Conservation (phyloP, 2,329 filamentous ascomycete genomes). For the Capronia coronata region DNA sequence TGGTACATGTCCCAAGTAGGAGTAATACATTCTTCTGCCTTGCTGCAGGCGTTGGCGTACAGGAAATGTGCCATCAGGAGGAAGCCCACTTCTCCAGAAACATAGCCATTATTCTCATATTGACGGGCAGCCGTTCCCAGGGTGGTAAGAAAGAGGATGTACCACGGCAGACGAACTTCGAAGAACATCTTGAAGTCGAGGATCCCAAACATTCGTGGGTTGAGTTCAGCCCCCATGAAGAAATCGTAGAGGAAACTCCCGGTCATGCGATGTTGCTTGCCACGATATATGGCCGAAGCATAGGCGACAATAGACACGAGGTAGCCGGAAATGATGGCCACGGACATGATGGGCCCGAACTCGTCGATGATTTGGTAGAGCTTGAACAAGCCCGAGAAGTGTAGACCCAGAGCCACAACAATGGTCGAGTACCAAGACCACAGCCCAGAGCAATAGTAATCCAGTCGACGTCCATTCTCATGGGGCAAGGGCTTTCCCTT, state of each 20-base stretch:
- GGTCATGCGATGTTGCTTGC: conserved; percentile 87
- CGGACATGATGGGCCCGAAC: conserved; percentile 86
- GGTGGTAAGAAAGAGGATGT: conserved; percentile 73
- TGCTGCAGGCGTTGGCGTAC: conserved; percentile 86
- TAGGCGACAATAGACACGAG: conserved; percentile 78
- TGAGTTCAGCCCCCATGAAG: conserved; percentile 84
- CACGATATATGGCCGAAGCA: conserved; percentile 71
- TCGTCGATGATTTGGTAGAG: conserved; percentile 90
- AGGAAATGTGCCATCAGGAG: conserved; percentile 84
- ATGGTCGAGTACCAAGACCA: conserved; percentile 84
- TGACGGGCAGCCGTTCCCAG: conserved; percentile 72
- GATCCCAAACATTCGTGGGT: conserved; percentile 76
- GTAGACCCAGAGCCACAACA: conserved; percentile 60
- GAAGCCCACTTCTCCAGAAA: conserved; percentile 77
- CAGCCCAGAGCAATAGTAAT: conserved; percentile 91
- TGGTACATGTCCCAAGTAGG: conserved; percentile 95
- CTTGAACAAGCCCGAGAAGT: conserved; percentile 77
- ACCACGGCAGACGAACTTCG: conserved; percentile 88
- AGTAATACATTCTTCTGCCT: conserved; percentile 85
- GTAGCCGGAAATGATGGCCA: conserved; percentile 87
- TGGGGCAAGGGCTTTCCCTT: conserved; percentile 84
- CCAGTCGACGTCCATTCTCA: conserved; percentile 73
- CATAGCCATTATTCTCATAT: conserved; percentile 77
- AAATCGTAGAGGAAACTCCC: conserved; percentile 76
- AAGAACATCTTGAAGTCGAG: conserved; percentile 95